Evolutionary conservation across 345 rosid genomes (phyloP), one percentile per base, ranked within the genome.

Genomic region (Erysimum cheiranthoides): DNA sequence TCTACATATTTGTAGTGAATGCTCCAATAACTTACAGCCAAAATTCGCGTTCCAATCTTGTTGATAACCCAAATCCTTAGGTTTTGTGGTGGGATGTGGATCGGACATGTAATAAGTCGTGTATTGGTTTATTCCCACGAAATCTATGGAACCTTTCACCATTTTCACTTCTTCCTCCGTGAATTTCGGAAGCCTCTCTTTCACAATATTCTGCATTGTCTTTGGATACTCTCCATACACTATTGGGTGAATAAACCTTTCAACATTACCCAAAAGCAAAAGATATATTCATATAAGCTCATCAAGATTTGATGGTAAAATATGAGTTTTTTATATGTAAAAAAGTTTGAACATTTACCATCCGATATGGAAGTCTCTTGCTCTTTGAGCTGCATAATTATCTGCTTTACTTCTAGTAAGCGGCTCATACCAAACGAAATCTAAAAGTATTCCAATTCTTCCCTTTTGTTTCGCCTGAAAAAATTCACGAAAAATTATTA

Each of bases 371-470:
- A 95, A 92, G 87, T 95, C 99, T 77, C 89, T 83, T 57, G 99
- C 99, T 79, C 97, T 82, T 82, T 95, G 99, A 67, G 99, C 97
- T 35, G 97, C 99, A 73, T 74, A 75, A 58, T 81, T 87, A 82
- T 95, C 97, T 3, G 92, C 96, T 81, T 88, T 92, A 3, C 92
- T 84, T 80, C 89, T 81, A 31, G 97, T 90, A 31, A 95, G 97
- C 21, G 99, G 99, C 66, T 95, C 99, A 8, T 92, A 95, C 96
- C 97, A 95, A 50, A 95, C 97, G 30, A 92, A 92, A 76, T 95
- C 97, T 79, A 92, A 68, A 47, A 95, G 86, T 73, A 89, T 95
- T 21, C 97, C 97, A 10, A 95, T 92, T 75, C 85, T 88, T 70
- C 97, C 97, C 88, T 88, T 92, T 70, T 92, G 97, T 61, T 78